phyloP scores from a whole-genome alignment of 306 rosid genomes.

The Myrica gale region DNA sequence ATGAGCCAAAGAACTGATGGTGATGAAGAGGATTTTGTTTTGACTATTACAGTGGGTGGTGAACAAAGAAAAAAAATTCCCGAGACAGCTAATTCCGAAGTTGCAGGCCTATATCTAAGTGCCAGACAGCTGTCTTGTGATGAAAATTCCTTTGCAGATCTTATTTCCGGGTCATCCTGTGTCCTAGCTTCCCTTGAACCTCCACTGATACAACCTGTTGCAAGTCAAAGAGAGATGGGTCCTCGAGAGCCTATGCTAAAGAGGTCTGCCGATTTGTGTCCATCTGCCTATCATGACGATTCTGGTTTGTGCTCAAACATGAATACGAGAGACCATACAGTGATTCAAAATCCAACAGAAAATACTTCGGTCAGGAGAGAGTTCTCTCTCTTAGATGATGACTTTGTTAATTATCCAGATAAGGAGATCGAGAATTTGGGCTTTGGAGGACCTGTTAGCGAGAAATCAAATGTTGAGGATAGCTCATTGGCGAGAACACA shows the following conservation, averaged over 20 bases:
- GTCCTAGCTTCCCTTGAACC: conserved; percentile 34
- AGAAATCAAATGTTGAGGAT: conserved; percentile 33
- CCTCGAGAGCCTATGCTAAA: conserved; percentile 29
- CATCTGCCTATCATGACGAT: conserved; percentile 34
- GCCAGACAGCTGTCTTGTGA: conserved; percentile 28
- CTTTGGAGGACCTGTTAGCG: conserved; percentile 26
- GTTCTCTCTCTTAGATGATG: conserved; percentile 47
- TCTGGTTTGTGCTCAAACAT: conserved; percentile 28
- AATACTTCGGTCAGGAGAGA: conserved; percentile 27
- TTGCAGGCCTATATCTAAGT: conserved; percentile 35
- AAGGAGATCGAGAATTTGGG: conserved; percentile 41
- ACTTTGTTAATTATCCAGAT: conserved; percentile 35
- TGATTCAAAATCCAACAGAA: conserved; percentile 32
- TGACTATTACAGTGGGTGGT: conserved; percentile 35
- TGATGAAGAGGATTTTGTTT: conserved; percentile 28
- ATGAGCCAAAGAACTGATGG: conserved; percentile 28
- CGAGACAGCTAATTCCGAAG: conserved; percentile 31
- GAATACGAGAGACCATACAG: conserved; percentile 32
- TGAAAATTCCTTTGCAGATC: conserved; percentile 32
- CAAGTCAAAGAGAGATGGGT: conserved; percentile 31
- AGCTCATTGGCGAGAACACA: conserved; percentile 28
- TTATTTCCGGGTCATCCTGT: conserved; percentile 35
- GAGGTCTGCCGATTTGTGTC: conserved; percentile 37
- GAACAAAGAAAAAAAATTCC: conserved; percentile 36
- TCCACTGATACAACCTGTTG: conserved; percentile 34